Percentiles rank a stretch among this genome's conserved stretches.
Conservation (phyloP, 2,329 filamentous ascomycete species). For the Fusarium piperis region DNA sequence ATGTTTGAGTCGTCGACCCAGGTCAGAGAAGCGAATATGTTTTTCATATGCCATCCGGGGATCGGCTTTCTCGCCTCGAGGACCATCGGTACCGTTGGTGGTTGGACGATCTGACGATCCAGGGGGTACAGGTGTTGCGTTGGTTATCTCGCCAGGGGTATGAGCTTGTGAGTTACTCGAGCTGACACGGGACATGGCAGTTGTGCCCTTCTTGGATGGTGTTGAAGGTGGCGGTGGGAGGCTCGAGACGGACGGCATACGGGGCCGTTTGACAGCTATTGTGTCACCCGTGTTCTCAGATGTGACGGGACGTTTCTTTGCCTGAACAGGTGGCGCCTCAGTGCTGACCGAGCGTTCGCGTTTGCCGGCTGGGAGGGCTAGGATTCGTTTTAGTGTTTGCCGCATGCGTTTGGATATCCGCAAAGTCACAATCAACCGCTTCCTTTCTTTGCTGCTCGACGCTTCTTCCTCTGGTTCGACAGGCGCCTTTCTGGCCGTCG, state of each 20-base stretch:
- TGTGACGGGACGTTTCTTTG: constrained; percentile 61
- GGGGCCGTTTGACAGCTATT: constrained; percentile 54
- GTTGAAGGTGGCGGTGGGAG: constrained; percentile 59
- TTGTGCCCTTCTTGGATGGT: constrained; percentile 60
- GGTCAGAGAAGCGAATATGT: constrained; percentile 48
- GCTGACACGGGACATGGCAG: constrained; percentile 63
- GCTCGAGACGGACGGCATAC: constrained; percentile 52
- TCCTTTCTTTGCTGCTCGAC: constrained; percentile 33
- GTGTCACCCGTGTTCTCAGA: constrained; percentile 50
- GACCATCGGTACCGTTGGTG: constrained; percentile 47
- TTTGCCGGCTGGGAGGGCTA: constrained; percentile 54
- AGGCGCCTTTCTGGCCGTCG: constrained; percentile 41
- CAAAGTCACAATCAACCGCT: constrained; percentile 55
- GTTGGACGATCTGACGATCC: constrained; percentile 39
- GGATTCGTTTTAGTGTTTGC: constrained; percentile 57
- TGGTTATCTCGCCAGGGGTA: constrained; percentile 59
- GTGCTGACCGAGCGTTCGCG: constrained; percentile 49
- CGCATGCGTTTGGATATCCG: constrained; percentile 59
- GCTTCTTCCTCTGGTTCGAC: constrained; percentile 47
- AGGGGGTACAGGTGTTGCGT: constrained; percentile 43
- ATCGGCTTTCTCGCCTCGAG: constrained; percentile 39
- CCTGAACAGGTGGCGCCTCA: constrained; percentile 50
- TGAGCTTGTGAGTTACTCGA: constrained; percentile 63
- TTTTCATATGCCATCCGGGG: constrained; percentile 46
- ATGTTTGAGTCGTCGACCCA: constrained; percentile 65